phyloP scores from a whole-genome alignment of 2,329 filamentous ascomycete species.

The Sporothrix brunneoviolacea region DNA sequence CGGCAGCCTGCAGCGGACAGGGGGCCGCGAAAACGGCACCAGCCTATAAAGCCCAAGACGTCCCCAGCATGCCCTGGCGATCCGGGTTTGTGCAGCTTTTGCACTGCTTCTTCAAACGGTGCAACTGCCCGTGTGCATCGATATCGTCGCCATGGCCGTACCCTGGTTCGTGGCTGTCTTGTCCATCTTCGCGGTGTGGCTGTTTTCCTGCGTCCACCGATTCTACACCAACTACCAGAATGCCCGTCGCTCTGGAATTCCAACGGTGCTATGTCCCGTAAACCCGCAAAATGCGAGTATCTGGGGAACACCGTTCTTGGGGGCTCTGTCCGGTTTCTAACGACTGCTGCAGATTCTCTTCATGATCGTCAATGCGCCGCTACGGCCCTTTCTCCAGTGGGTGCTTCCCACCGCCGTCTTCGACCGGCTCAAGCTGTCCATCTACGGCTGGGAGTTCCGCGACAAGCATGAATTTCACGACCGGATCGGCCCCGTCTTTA shows the following conservation, averaged over 20 bases:
- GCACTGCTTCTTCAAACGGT: too few relatives aligned
- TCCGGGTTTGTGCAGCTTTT: too few relatives aligned
- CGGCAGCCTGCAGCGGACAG: too few relatives aligned
- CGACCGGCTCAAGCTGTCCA: conserved; percentile 10
- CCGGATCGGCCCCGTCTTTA: conserved; percentile 25
- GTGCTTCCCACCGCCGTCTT: conserved; percentile 7
- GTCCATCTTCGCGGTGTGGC: neutral
- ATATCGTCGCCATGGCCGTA: conserved; percentile 2
- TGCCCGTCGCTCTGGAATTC: conserved; percentile 6
- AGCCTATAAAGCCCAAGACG: too few relatives aligned
- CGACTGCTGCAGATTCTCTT: too few relatives aligned
- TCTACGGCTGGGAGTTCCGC: conserved; percentile 30
- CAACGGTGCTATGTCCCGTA: conserved; percentile 6
- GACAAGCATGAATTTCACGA: conserved; percentile 22
- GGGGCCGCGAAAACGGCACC: too few relatives aligned
- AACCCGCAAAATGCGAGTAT: conserved; percentile 12
- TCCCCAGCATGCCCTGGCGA: too few relatives aligned
- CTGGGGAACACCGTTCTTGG: too few relatives aligned
- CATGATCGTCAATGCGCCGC: conserved; percentile 6
- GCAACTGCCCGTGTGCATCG: too few relatives aligned
- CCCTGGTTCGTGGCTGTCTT: conserved; percentile 1
- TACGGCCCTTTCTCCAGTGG: conserved; percentile 7
- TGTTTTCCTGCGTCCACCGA: conserved; percentile 3
- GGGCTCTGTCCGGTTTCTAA: too few relatives aligned
- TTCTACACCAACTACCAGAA: conserved; percentile 12